These are phyloP conservation scores for Metarhizium humberi DNA, from an alignment of 2,329 filamentous ascomycete species.

Conservation along the genomic window DNA sequence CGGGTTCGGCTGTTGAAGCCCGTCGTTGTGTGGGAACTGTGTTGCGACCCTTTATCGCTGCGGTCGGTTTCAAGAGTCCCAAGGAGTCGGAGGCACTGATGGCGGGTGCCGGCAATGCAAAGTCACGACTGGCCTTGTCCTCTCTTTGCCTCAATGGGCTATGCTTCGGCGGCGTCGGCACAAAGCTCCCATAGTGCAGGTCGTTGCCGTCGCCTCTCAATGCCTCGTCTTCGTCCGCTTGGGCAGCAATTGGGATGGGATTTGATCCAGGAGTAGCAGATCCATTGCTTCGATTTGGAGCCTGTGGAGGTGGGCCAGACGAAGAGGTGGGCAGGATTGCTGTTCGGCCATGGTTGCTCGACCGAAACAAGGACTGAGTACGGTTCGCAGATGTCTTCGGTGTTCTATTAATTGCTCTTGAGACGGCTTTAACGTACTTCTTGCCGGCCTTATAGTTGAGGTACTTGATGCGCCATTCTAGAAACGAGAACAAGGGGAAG, in stretches of 20 bases:
- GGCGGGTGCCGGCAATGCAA: constrained; percentile 46
- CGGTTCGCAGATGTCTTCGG: constrained; percentile 29
- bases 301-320: background rate
- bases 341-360: constrained; percentile 8
- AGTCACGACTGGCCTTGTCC: constrained; percentile 24
- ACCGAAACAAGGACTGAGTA: constrained; percentile 21
- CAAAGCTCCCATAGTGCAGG: constrained; percentile 45
- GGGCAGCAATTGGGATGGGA: constrained; percentile 1
- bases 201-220: constrained; percentile 23
- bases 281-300: background rate
- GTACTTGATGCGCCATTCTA: constrained; percentile 89
- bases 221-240: constrained; percentile 2
- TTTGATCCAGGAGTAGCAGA: background rate
- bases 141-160: constrained; percentile 10
- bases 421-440: constrained; percentile 81
- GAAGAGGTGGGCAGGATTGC: constrained; percentile 1
- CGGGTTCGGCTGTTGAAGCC: constrained; percentile 20
- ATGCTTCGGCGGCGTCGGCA: constrained; percentile 28
- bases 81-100: constrained; percentile 28
- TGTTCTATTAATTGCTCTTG: constrained; percentile 58
- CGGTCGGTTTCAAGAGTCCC: constrained; percentile 12
- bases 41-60: constrained; percentile 9
- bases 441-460: constrained; percentile 93
- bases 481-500: background rate
- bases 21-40: constrained; percentile 26